A percentile compares a stretch with the other conserved stretches of the same genome.
These are phyloP conservation scores for Tilletia walkeri DNA, from an alignment of 1,284 basidiomycete species.

Conservation along the genomic window DNA sequence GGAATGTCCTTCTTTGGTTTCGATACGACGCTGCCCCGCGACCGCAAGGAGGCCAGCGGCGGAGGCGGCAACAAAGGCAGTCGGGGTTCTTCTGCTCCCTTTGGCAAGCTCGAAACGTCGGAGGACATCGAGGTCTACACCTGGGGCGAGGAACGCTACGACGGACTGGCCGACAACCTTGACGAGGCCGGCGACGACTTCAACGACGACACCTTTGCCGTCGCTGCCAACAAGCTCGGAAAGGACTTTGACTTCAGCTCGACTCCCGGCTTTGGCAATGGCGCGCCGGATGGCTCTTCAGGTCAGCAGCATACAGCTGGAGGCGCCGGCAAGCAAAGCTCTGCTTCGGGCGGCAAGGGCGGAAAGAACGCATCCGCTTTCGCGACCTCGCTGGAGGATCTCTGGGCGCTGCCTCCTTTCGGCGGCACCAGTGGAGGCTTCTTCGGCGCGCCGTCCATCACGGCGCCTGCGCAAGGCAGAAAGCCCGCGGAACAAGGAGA, in stretches of 20 bases:
- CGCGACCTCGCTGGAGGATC: slow-evolving; percentile 52
- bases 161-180: slow-evolving; percentile 81
- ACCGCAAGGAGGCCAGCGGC: slow-evolving; percentile 36
- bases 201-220: slow-evolving; percentile 85
- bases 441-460: no score
- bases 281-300: not conserved
- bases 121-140: slow-evolving; percentile 79
- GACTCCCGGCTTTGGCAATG: slow-evolving; percentile 31
- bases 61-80: no score
- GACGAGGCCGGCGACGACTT: slow-evolving; percentile 84
- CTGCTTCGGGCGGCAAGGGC: slow-evolving; percentile 18
- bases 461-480: not conserved
- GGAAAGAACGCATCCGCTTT: slow-evolving; percentile 41
- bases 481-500: no score
- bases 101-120: not conserved
- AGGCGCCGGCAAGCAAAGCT: no score
- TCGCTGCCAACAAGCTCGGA: slow-evolving; percentile 61
- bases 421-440: slow-evolving; percentile 17
- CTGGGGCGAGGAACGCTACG: slow-evolving; percentile 84
- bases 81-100: no score
- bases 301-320: no score
- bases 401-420: slow-evolving; percentile 44
- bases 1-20: slow-evolving; percentile 56
- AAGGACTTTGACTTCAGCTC: slow-evolving; percentile 86
- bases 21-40: slow-evolving; percentile 48